Evolutionary conservation across 148 eudicot genomes (phyloP).

Genomic region (Vaccinium macrocarpon): DNA sequence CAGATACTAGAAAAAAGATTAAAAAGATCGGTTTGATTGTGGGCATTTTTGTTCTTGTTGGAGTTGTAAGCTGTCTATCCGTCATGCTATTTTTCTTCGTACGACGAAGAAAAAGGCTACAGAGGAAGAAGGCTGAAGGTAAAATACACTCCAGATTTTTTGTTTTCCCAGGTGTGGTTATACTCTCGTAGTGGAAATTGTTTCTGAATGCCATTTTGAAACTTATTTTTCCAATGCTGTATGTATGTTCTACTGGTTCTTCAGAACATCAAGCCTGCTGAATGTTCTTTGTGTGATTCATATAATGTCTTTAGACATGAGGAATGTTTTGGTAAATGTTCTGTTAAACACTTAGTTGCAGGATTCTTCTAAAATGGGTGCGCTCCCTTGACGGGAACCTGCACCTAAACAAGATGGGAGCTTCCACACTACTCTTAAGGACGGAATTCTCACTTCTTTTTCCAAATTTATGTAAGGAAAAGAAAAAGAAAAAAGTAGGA

Average conservation of each 20-base stretch:
- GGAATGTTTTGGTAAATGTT: background rate
- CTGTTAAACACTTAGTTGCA: background rate
- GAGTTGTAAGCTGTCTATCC: conserved; percentile 37
- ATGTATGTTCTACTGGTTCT: too few species aligned
- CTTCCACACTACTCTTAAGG: too few species aligned
- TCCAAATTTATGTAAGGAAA: too few species aligned
- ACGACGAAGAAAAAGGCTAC: conserved; percentile 39
- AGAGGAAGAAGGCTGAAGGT: conserved; percentile 58
- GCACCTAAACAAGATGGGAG: too few species aligned
- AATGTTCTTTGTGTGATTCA: background rate
- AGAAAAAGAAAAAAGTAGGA: too few species aligned
- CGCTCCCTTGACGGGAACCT: too few species aligned
- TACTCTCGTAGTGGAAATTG: background rate
- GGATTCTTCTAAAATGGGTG: too few species aligned
- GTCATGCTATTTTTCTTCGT: conserved; percentile 32
- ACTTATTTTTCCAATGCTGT: background rate
- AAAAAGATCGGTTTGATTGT: conserved; percentile 52
- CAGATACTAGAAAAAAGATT: conserved; percentile 51
- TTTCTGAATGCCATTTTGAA: background rate
- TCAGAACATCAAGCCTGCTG: background rate
- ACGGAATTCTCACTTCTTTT: too few species aligned
- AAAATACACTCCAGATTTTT: conserved; percentile 16
- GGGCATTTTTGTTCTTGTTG: conserved; percentile 57
- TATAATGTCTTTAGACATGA: background rate
- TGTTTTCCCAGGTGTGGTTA: background rate